Conservation (phyloP, 2,329 filamentous ascomycete genomes). For the Daldinia sp. region DNA sequence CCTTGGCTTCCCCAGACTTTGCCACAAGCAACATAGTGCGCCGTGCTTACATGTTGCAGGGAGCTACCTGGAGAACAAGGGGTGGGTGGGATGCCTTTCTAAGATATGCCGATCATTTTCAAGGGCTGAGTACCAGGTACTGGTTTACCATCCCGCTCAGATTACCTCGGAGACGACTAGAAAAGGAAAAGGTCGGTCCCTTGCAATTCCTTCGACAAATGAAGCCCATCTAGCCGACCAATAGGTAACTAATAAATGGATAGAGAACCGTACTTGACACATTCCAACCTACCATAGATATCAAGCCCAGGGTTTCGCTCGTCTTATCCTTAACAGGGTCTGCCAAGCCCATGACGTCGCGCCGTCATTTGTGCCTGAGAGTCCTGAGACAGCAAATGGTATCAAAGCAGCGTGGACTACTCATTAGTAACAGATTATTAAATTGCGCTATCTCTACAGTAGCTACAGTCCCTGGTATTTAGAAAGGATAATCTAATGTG, state of each 20-base stretch:
- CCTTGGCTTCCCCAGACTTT: conserved; percentile 46
- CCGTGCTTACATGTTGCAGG: conserved; percentile 32
- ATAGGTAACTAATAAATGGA: conserved; percentile 18
- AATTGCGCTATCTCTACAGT: conserved; percentile 16
- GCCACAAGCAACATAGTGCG: conserved; percentile 31
- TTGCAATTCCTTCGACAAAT: conserved; percentile 34
- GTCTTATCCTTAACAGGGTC: conserved; percentile 17
- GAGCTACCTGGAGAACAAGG: conserved; percentile 24
- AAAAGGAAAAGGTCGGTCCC: conserved; percentile 32
- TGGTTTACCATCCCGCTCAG: conserved; percentile 8
- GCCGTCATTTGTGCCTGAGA: conserved; percentile 22
- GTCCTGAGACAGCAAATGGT: not conserved
- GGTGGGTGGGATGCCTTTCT: conserved; percentile 37
- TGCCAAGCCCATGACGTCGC: conserved; percentile 34
- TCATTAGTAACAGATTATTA: conserved; percentile 36
- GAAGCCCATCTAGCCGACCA: conserved; percentile 27
- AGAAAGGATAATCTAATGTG: not conserved
- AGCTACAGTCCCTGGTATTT: conserved; percentile 1
- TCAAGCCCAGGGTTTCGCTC: conserved; percentile 6
- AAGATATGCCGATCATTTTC: conserved; percentile 38
- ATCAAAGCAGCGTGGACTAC: conserved; percentile 2
- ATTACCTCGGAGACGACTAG: conserved; percentile 21
- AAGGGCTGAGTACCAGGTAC: conserved; percentile 14
- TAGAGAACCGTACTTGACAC: conserved; percentile 20
- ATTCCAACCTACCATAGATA: conserved; percentile 12